phyloP scores from a whole-genome alignment of 768 basidiomycete genomes.

The Rossbeevera mucosa region DNA sequence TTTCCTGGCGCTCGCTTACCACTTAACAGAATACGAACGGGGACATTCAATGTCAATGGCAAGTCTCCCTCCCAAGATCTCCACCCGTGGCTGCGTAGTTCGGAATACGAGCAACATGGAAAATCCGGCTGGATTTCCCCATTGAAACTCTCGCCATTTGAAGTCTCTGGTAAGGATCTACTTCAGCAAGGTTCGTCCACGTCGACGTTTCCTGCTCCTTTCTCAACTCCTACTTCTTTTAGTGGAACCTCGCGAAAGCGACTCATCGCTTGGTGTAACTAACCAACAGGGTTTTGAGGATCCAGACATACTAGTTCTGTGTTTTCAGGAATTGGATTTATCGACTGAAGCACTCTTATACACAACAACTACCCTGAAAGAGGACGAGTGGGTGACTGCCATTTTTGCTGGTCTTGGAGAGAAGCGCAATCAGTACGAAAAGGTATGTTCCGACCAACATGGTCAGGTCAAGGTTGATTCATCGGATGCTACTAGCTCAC shows the following conservation, averaged over 20 bases:
- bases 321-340: slow-evolving; percentile 77
- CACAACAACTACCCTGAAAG: slow-evolving; percentile 52
- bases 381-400: slow-evolving; percentile 68
- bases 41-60: slow-evolving; percentile 86
- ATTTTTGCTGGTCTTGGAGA: slow-evolving; percentile 69
- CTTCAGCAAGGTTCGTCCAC: slow-evolving; percentile 20
- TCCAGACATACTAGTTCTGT: slow-evolving; percentile 70
- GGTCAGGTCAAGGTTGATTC: neutral
- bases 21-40: slow-evolving; percentile 53
- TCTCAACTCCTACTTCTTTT: neutral
- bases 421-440: slow-evolving; percentile 57
- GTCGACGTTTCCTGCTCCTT: neutral
- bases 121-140: slow-evolving; percentile 32
- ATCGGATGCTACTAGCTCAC: slow-evolving; percentile 42
- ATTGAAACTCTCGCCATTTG: slow-evolving; percentile 35
- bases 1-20: neutral
- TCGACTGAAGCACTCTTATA: slow-evolving; percentile 78
- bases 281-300: slow-evolving; percentile 31
- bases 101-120: neutral
- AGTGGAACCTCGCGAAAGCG: slow-evolving; percentile 10
- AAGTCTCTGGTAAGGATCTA: slow-evolving; percentile 21
- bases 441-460: slow-evolving; percentile 37
- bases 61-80: slow-evolving; percentile 70
- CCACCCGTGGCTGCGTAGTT: slow-evolving; percentile 54
- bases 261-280: neutral